Evolutionary conservation across 345 rosid species (phyloP).

Genomic region (Clausena lansium): DNA sequence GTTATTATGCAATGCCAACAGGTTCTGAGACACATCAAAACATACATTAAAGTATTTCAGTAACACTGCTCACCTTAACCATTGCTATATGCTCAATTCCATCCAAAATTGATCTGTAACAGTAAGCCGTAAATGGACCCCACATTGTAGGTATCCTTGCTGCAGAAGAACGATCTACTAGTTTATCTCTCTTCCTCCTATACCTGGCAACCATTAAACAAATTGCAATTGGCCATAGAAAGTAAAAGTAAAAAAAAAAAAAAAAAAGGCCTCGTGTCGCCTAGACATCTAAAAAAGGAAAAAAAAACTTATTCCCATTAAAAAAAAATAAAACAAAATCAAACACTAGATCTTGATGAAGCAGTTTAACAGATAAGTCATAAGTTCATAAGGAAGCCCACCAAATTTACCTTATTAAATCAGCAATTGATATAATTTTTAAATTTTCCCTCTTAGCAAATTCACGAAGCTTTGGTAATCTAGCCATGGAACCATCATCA

Average conservation of each 20-base stretch:
- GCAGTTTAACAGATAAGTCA: not conserved
- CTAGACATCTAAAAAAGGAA: not conserved
- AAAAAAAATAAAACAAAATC: not conserved
- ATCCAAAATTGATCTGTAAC: conserved; percentile 76
- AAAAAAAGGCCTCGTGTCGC: not conserved
- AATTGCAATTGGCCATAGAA: not conserved
- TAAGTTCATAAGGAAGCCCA: not conserved
- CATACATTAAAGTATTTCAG: not conserved
- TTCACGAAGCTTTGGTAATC: conserved; percentile 73
- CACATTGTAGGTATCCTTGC: conserved; percentile 88
- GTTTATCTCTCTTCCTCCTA: conserved; percentile 76
- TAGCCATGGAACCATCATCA: conserved; percentile 99
- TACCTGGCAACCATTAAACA: conserved; percentile 48
- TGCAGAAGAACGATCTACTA: conserved; percentile 72
- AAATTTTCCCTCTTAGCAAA: conserved; percentile 62
- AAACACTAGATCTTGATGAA: not conserved
- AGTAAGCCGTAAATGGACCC: conserved; percentile 86
- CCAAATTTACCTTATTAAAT: conserved; percentile 69
- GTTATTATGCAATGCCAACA: not conserved
- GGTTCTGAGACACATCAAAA: not conserved
- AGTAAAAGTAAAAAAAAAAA: not conserved
- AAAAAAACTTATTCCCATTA: not conserved
- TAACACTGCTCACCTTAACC: conserved; percentile 74
- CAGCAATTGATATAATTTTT: conserved; percentile 80
- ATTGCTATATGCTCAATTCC: conserved; percentile 96